Evolutionary conservation across 192 early-diverging fungal genomes (phyloP).

Genomic region (Tieghemiomyces parasiticus): DNA sequence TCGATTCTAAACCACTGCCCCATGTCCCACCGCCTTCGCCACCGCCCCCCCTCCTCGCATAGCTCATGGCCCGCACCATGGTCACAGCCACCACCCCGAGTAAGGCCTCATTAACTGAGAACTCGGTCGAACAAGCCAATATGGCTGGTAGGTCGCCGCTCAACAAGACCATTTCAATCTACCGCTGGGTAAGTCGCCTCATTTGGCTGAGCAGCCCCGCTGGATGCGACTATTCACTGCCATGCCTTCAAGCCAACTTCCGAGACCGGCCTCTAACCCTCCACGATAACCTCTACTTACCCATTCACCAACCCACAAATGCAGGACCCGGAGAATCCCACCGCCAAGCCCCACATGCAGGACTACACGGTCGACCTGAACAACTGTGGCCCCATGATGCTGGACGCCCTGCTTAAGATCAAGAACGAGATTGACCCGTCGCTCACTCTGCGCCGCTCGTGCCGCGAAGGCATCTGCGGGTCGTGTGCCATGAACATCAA

Average conservation of each 20-base stretch:
- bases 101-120: constrained; percentile 14
- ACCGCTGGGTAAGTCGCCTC: too few relatives aligned
- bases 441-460: constrained; percentile 87
- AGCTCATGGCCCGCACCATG: too few relatives aligned
- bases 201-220: too few relatives aligned
- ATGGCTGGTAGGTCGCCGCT: constrained; percentile 36
- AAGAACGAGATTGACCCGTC: constrained; percentile 94
- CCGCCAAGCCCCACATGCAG: constrained; percentile 76
- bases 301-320: too few relatives aligned
- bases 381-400: constrained; percentile 87
- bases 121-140: constrained; percentile 14
- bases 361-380: constrained; percentile 84
- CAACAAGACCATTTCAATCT: constrained; percentile 85
- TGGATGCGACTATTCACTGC: too few relatives aligned
- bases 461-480: constrained; percentile 95
- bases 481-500: constrained; percentile 99
- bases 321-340: constrained; percentile 84
- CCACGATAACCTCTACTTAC: too few relatives aligned
- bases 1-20: too few relatives aligned
- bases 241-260: too few relatives aligned
- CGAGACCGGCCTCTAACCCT: too few relatives aligned
- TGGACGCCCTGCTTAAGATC: constrained; percentile 92
- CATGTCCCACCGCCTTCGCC: too few relatives aligned
- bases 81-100: constrained; percentile 26
- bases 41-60: too few relatives aligned